Base-by-base conservation (phyloP, 2,329 filamentous ascomycete species). In the Microsporum ferrugineum region DNA sequence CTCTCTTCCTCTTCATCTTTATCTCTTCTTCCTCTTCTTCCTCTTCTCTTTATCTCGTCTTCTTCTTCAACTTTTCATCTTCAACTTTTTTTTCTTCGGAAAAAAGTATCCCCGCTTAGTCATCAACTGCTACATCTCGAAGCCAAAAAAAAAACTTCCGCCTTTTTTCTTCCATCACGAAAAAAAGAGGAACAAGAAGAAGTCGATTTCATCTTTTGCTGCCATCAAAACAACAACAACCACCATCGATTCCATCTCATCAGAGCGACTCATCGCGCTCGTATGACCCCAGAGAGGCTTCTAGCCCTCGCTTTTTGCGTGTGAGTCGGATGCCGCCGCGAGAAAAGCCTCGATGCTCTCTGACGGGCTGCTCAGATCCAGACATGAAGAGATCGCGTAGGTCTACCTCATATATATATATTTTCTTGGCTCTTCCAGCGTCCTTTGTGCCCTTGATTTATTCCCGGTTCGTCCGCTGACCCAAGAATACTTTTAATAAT, bases 321-420 rank as follows among this genome's bases (percentile, higher is more conserved):
- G 74, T 75, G 72, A 77, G 76, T 78, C 76, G 76, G 73, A 78
- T 78, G 77, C 72, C 72, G 74, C 72, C 70, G 73, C 71, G 70
- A 75, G 73, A 69, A 43, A 75, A 75, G 74, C 72, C 76, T 75
- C 75, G 71, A 78, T 78, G 76, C 74, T 77, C 74, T 73, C 73
- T 67, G 75, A 78, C 73, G 76, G 77, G 74, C 75, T 77, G 68
- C 73, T 79, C 69, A 74, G 72, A 69, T 75, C 74, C 71, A 78
- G 78, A 72, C 76, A 77, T 69, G 74, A 78, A 75, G 77, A 79
- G 75, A 76, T 78, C 75, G 73, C 76, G 77, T 79, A 71, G 69
- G 76, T 76, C 27, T 72, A 71, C 68, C 68, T 65, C 68, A 23
- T 23, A 23, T 1, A 23, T 23, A 23, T 23, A 23, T 23, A 23